Conservation (phyloP, 108 stramenopile species). For the Nannochloropsis salina region DNA sequence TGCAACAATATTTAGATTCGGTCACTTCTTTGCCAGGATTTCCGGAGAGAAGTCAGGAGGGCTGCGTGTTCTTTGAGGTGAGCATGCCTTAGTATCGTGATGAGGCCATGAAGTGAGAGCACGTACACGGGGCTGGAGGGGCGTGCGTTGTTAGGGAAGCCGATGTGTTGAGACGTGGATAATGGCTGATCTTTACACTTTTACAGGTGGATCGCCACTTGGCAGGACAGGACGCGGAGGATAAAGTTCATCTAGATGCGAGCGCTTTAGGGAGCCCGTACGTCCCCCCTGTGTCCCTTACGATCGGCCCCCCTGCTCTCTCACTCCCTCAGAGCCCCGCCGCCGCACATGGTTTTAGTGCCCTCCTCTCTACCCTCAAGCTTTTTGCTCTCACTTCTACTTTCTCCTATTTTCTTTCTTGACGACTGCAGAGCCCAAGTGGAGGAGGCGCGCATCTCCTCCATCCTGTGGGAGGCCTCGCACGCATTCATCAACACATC, state of each 20-base stretch:
- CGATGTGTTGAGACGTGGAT: too few species aligned
- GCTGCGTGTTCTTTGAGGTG: neutral
- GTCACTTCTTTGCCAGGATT: neutral
- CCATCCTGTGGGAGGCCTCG: neutral
- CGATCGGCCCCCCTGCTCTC: too few species aligned
- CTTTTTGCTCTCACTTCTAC: too few species aligned
- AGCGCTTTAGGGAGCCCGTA: neutral
- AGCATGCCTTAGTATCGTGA: neutral
- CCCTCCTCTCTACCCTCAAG: too few species aligned
- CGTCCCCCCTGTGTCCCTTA: neutral
- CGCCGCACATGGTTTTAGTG: too few species aligned
- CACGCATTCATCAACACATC: neutral
- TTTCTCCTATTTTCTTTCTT: neutral
- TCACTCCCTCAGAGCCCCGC: too few species aligned
- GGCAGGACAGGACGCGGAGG: neutral
- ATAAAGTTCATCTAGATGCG: neutral
- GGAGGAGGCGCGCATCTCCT: neutral
- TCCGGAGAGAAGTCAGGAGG: neutral
- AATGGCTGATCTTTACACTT: too few species aligned
- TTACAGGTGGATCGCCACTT: neutral
- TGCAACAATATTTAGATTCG: neutral
- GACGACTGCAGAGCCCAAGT: neutral
- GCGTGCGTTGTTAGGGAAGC: too few species aligned
- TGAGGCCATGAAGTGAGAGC: too few species aligned
- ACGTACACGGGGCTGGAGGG: too few species aligned